Evolutionary conservation across 2,329 filamentous ascomycete genomes (phyloP), one percentile per base, ranked within the genome.

Genomic region (Ceratocystis cacaofunesta): DNA sequence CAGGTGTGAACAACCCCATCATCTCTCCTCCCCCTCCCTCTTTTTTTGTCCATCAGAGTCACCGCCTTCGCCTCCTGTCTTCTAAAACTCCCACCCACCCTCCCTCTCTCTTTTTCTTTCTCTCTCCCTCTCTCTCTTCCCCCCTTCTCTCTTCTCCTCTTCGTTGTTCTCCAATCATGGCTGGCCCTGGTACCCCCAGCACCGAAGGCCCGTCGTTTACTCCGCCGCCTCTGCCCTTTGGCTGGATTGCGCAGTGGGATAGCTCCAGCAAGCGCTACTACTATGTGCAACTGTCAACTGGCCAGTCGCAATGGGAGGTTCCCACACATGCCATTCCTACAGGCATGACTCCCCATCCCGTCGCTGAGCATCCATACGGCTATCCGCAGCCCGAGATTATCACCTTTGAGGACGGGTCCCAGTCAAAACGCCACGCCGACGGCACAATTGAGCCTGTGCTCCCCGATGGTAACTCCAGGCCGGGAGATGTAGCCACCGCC

Each of bases 201-300:
- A 78, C 79, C 74, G 80, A 82, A 71, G 82, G 82, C 71, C 82
- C 82, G 69, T 81, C 80, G 71, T 83, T 78, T 70, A 79, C 77
- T 69, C 85, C 85, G 69, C 85, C 85, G 61, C 76, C 78, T 60
- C 78, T 87, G 63, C 85, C 85, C 62, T 75, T 82, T 12, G 85
- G 85, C 71, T 87, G 85, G 85, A 87, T 86, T 71, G 83, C 84
- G 67, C 85, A 87, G 75, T 87, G 85, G 85, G 85, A 87, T 72
- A 81, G 80, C 68, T 72, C 78, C 66, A 83, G 79, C 73, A 81
- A 78, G 73, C 86, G 86, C 73, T 87, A 87, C 73, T 87, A 87
- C 74, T 87, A 83, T 73, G 86, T 89, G 62, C 85, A 89, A 74
- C 81, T 89, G 65, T 85, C 84, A 64, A 89, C 86, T 6, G 86